Base-by-base conservation (phyloP, 208 protist genomes). In the Leishmania arabica region DNA sequence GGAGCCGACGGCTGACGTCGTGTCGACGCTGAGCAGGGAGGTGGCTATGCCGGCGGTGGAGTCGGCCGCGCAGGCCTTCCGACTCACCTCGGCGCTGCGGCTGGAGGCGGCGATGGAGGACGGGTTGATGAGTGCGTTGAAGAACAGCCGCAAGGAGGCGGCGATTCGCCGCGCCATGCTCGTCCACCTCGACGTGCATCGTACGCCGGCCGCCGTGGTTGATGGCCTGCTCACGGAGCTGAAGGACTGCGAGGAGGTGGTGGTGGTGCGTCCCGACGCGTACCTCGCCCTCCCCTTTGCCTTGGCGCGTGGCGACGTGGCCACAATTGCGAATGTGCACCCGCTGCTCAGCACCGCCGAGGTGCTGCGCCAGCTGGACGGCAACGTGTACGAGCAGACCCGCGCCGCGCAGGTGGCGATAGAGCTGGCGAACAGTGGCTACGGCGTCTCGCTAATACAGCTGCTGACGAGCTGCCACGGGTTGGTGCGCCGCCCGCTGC, bases 211-310 rank as follows among this genome's bases (percentile, higher is more conserved):
- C 11, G 83, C 79, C 77, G 74, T 90, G 24, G 76, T 83, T 8
- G 84, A 90, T 60, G 83, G 87, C 60, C 85, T 97, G 40, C 71
- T 86, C 1, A 76, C 75, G 47, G 84, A 85, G 37, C 79, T 98
- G 70, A 82, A 84, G 74, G 86, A 93, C 72, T 98, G 95, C 86
- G 88, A 84, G 42, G 91, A 95, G 82, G 87, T 95, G 68, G 86
- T 95, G 64, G 91, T 95, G 76, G 85, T 80, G 21, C 92, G 95
- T 24, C 91, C 95, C n/a, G 92, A 95, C 70, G 95, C 95, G 24
- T 98, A 95, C 79, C 86, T 98, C 27, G 86, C 88, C 19, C 89
- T 98, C 45, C 75, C 78, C 42, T 90, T 96, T 75, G 72, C 79
- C 66, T 81, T 87, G 31, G 68, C 56, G 45, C 74, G 75, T 70